Conservation (phyloP, 2,329 filamentous ascomycete species). For the Huntiella omanensis region DNA sequence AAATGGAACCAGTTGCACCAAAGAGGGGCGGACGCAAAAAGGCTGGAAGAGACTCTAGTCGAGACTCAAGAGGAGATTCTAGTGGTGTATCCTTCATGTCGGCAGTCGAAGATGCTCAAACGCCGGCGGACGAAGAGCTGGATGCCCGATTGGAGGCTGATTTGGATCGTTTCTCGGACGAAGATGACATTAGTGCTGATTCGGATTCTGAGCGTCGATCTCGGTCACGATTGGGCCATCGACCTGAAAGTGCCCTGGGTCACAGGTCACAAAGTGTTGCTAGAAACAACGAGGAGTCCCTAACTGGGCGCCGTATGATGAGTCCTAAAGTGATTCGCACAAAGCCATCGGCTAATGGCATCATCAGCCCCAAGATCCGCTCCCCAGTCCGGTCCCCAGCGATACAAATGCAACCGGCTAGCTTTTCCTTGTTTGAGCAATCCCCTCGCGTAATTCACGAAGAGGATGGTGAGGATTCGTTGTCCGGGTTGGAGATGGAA, state of each 20-base stretch:
- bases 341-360: not conserved
- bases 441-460: slow-evolving; percentile 25
- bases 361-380: not conserved
- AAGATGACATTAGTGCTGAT: slow-evolving; percentile 29
- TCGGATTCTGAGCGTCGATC: slow-evolving; percentile 24
- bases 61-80: slow-evolving; percentile 9
- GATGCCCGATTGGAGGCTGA: slow-evolving; percentile 48
- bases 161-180: slow-evolving; percentile 36
- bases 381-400: not conserved
- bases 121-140: slow-evolving; percentile 44
- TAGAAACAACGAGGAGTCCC: too few species aligned
- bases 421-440: slow-evolving; percentile 36
- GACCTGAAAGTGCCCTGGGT: too few species aligned
- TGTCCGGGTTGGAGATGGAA: slow-evolving; percentile 29
- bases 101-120: slow-evolving; percentile 23
- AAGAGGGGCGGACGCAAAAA: slow-evolving; percentile 21
- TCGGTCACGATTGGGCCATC: not conserved
- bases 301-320: not conserved
- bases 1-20: too few species aligned
- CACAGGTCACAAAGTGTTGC: too few species aligned
- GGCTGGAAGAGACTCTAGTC: slow-evolving; percentile 24
- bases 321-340: slow-evolving; percentile 1
- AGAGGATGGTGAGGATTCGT: slow-evolving; percentile 30
- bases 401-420: slow-evolving; percentile 7
- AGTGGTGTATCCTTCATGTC: slow-evolving; percentile 32